phyloP scores from a whole-genome alignment of 805 yeast species.

The Grigorovia transvaalensis region DNA sequence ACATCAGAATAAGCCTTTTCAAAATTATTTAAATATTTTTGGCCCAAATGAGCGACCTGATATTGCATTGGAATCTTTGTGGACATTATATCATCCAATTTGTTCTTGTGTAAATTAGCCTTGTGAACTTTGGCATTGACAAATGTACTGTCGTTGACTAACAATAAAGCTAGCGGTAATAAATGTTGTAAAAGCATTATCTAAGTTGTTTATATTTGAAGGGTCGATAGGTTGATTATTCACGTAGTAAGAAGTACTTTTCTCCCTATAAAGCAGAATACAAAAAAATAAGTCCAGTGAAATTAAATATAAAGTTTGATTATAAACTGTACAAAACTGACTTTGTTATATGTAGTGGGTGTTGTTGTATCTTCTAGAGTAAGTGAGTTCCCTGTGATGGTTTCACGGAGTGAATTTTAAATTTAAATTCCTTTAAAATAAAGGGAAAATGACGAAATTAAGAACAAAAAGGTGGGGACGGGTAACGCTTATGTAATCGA shows the following conservation, averaged over 20 bases:
- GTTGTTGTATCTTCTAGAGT: not conserved
- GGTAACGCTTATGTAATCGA: not conserved
- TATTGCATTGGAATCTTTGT: conserved; percentile 40
- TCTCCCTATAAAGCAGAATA: not conserved
- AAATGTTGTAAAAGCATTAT: conserved; percentile 18
- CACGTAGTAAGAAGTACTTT: not conserved
- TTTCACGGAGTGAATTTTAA: not conserved
- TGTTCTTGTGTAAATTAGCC: conserved; percentile 49
- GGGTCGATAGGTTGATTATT: too few species aligned
- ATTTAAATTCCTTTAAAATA: not conserved
- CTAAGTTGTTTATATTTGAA: too few species aligned
- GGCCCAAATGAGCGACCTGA: conserved; percentile 48
- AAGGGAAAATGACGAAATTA: not conserved
- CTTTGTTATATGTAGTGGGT: not conserved
- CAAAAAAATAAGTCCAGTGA: not conserved
- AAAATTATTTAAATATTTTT: conserved; percentile 47
- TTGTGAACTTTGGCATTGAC: conserved; percentile 44
- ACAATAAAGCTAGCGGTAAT: conserved; percentile 22
- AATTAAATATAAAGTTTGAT: not conserved
- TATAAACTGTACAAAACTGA: not conserved
- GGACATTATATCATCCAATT: conserved; percentile 33
- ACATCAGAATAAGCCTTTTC: conserved; percentile 36
- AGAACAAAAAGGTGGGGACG: not conserved
- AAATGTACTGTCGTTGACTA: conserved; percentile 14
- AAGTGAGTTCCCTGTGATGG: too few species aligned